These are phyloP conservation scores for Imleria badia DNA, from an alignment of 768 basidiomycete genomes.

Conservation along the genomic window DNA sequence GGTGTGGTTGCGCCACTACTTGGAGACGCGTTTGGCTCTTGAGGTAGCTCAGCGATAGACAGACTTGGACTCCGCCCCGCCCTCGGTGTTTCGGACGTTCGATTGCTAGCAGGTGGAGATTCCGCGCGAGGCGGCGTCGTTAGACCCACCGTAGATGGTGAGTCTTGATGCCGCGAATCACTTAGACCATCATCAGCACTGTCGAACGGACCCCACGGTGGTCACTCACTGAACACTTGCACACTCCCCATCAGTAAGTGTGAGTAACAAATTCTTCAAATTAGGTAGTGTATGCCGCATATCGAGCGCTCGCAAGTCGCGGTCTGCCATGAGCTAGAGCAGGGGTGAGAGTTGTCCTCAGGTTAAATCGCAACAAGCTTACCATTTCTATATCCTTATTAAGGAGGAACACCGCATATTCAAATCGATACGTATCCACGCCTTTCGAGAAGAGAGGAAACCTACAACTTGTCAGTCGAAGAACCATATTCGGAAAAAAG, in stretches of 20 bases:
- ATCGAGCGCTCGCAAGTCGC: conserved; percentile 86
- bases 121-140: conserved; percentile 22
- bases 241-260: conserved; percentile 71
- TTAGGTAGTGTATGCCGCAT: conserved; percentile 96
- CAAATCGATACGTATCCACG: conserved; percentile 95
- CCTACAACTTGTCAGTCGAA: conserved; percentile 43
- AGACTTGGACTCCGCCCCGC: conserved; percentile 19
- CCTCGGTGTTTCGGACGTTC: conserved; percentile 27
- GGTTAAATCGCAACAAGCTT: not conserved
- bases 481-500: conserved; percentile 1
- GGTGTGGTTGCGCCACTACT: conserved; percentile 61
- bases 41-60: conserved; percentile 22
- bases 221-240: conserved; percentile 45
- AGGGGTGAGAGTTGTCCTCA: conserved; percentile 4
- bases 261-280: conserved; percentile 89
- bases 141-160: conserved; percentile 22
- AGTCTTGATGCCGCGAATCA: conserved; percentile 19
- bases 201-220: not conserved
- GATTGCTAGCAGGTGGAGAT: conserved; percentile 14
- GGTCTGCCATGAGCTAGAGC: conserved; percentile 82
- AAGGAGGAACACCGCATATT: conserved; percentile 94
- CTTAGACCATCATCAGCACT: conserved; percentile 18
- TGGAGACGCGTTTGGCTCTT: conserved; percentile 43
- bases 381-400: conserved; percentile 99
- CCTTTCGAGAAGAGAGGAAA: conserved; percentile 95